phyloP scores from a whole-genome alignment of 73 alveolate genomes.

The Paramecium octaurelia region DNA sequence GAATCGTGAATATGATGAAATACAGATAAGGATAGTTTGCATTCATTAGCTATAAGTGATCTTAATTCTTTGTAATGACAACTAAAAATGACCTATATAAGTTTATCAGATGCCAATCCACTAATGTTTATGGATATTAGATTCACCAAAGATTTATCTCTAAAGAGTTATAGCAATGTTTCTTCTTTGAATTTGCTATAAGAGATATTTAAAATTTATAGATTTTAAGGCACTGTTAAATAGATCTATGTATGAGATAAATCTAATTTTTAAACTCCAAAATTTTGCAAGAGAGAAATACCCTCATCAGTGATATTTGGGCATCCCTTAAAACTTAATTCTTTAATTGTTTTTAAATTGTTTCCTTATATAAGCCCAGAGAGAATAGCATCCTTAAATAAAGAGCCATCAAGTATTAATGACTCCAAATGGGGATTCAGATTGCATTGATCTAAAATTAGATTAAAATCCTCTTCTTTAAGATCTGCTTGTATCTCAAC shows the following conservation, averaged over 20 bases:
- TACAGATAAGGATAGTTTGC: background rate
- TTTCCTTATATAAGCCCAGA: background rate
- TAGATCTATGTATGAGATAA: background rate
- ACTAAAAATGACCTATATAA: background rate
- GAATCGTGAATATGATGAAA: background rate
- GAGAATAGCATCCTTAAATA: background rate
- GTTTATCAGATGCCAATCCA: slow-evolving; percentile 27
- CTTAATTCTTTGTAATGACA: background rate
- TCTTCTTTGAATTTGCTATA: slow-evolving; percentile 21
- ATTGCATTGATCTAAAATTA: slow-evolving; percentile 41
- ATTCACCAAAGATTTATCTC: background rate
- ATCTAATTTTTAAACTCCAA: slow-evolving; percentile 23
- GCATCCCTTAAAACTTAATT: slow-evolving; percentile 8
- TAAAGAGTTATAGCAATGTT: background rate
- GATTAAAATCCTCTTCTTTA: slow-evolving; percentile 20
- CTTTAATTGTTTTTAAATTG: background rate
- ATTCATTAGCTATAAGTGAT: background rate
- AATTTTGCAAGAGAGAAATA: background rate
- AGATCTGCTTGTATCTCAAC: slow-evolving; percentile 20
- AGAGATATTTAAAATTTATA: background rate
- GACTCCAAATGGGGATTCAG: background rate
- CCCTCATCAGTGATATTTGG: slow-evolving; percentile 30
- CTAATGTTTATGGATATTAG: background rate
- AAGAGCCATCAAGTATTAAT: background rate
- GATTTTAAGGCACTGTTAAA: background rate